phyloP scores from a whole-genome alignment of 2,329 filamentous ascomycete genomes.

The Ploettnerulaceae sp. region DNA sequence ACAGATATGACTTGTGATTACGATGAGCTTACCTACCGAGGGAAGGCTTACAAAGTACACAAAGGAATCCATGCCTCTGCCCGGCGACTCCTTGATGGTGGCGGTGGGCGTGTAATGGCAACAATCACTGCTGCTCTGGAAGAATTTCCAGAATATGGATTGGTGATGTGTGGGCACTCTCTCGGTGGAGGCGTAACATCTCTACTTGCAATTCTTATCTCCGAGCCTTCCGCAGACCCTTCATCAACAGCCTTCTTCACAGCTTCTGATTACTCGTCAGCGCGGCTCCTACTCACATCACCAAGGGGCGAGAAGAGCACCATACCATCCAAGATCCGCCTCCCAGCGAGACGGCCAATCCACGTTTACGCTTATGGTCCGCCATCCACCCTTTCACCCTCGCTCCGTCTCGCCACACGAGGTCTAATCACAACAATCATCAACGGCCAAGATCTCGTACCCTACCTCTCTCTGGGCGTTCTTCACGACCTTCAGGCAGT shows the following conservation, averaged over 20 bases:
- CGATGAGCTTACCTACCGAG: conserved; percentile 44
- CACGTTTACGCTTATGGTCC: conserved; percentile 78
- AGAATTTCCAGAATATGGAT: conserved; percentile 50
- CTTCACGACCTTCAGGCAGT: conserved; percentile 71
- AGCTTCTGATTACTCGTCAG: conserved; percentile 63
- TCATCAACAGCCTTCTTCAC: conserved; percentile 44
- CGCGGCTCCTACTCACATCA: conserved; percentile 66
- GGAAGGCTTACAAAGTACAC: conserved; percentile 49
- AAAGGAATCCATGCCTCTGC: conserved; percentile 54
- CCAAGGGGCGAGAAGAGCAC: conserved; percentile 36
- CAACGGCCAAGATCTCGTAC: conserved; percentile 69
- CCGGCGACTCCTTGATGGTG: conserved; percentile 44
- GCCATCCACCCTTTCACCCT: conserved; percentile 66
- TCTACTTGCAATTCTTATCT: conserved; percentile 50
- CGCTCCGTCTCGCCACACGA: conserved; percentile 63
- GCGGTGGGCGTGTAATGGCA: conserved; percentile 46
- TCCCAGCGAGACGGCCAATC: conserved; percentile 65
- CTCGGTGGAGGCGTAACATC: conserved; percentile 51
- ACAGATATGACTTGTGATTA: conserved; percentile 56
- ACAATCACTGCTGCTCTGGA: conserved; percentile 48
- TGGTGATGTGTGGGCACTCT: conserved; percentile 52
- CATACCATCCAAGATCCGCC: conserved; percentile 38
- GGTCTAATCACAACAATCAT: conserved; percentile 72
- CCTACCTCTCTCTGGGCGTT: conserved; percentile 66
- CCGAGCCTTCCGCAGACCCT: conserved; percentile 39